These are phyloP conservation scores for Fusarium oligoseptatum DNA, from an alignment of 2,329 filamentous ascomycete genomes.

Conservation along the genomic window DNA sequence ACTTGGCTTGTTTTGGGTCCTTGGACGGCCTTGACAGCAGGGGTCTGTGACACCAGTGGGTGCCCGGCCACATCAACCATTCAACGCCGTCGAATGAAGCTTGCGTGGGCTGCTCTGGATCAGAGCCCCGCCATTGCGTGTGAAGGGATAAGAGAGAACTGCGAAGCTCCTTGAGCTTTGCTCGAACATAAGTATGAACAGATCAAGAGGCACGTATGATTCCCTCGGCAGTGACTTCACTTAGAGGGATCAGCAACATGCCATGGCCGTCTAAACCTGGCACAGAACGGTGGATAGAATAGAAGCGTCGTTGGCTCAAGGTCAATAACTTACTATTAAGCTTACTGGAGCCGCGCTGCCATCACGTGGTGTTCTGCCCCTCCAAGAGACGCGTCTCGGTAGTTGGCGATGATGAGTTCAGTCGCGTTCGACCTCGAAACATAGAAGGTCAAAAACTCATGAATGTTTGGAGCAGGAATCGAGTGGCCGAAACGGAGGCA, in stretches of 20 bases:
- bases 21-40: constrained; percentile 14
- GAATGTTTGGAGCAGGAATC: neutral
- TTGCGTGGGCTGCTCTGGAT: constrained; percentile 25
- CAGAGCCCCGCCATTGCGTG: constrained; percentile 30
- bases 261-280: neutral
- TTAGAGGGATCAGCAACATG: neutral
- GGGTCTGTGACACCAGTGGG: constrained; percentile 44
- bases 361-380: constrained; percentile 5
- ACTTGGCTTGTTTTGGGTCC: constrained; percentile 10
- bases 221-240: neutral
- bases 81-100: constrained; percentile 36
- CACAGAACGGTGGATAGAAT: neutral
- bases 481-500: neutral
- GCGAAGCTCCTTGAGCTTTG: neutral
- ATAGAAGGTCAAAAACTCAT: neutral
- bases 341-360: constrained; percentile 4
- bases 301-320: neutral
- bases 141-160: constrained; percentile 32
- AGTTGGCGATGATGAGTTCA: neutral
- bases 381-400: constrained; percentile 1
- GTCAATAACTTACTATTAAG: constrained; percentile 8
- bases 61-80: constrained; percentile 5
- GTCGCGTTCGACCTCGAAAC: neutral
- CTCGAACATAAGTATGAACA: neutral
- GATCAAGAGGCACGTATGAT: neutral